phyloP scores from a whole-genome alignment of 768 basidiomycete genomes.

The Chalciporus sphaerocephalus region DNA sequence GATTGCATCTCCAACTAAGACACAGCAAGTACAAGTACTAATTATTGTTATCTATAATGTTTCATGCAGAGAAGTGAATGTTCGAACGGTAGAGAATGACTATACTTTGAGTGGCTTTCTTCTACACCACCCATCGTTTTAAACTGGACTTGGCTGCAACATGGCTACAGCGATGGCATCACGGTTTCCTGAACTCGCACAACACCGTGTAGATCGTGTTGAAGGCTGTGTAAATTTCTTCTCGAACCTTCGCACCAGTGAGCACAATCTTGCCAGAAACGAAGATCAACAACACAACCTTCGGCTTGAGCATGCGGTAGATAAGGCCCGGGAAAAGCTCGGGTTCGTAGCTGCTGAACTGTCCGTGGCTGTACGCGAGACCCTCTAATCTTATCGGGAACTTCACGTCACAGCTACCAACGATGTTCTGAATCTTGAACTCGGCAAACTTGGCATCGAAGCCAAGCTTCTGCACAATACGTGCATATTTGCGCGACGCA shows the following conservation, averaged over 20 bases:
- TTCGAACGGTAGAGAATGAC: not conserved
- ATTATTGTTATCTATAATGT: slow-evolving; percentile 23
- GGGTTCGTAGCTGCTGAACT: slow-evolving; percentile 96
- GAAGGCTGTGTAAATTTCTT: slow-evolving; percentile 99
- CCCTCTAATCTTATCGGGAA: slow-evolving; percentile 98
- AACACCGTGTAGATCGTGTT: slow-evolving; percentile 99
- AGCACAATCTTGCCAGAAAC: slow-evolving; percentile 99
- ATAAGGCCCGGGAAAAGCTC: slow-evolving; percentile 99
- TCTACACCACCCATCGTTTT: not conserved
- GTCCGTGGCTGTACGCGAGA: slow-evolving; percentile 94
- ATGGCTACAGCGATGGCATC: slow-evolving; percentile 15
- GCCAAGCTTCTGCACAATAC: slow-evolving; percentile 98
- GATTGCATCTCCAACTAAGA: not conserved
- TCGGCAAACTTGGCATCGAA: slow-evolving; percentile 99
- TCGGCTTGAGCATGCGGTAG: slow-evolving; percentile 99
- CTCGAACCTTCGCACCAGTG: slow-evolving; percentile 98
- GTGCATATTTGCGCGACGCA: slow-evolving; percentile 97
- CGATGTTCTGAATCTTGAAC: slow-evolving; percentile 99
- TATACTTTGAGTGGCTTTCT: not conserved
- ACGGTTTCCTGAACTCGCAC: slow-evolving; percentile 90
- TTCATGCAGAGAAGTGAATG: slow-evolving; percentile 23
- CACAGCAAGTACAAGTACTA: slow-evolving; percentile 11
- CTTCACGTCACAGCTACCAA: slow-evolving; percentile 96
- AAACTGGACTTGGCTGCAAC: not conserved
- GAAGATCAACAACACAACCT: slow-evolving; percentile 97